Base-by-base conservation (phyloP, 2,329 filamentous ascomycete species). In the Xylariaceae sp. region DNA sequence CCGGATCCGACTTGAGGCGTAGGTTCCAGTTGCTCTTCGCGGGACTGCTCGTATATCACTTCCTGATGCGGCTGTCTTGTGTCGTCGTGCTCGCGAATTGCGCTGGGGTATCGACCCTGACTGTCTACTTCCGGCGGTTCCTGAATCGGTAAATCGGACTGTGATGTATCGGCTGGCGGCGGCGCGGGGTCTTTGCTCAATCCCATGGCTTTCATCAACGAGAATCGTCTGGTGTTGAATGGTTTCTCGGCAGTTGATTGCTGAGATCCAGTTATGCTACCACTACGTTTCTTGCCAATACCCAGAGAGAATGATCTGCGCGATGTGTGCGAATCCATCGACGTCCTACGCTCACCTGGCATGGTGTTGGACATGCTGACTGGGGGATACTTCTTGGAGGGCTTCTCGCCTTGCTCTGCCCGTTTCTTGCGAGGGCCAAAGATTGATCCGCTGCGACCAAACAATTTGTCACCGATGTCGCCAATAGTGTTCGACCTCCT, bases 351-450 rank as follows among this genome's bases (percentile, higher is more conserved):
- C 55, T 82, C 79, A 45, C 81, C 81, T 4, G 84, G 78, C 73
- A 88, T 84, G 1, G 85, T 79, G 63, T 88, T 88, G 62, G 88
- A 84, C 91, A 97, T 95, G 77, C 92, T 96, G 52, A 93, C 89
- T 3, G 93, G 93, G 58, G 93, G 93, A 69, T 97, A 95, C 64
- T 83, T 87, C 72, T 85, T 87, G 56, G 82, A 77, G 63, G 87
- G 86, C 72, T 90, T 85, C 64, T 80, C 76, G 59, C 71, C 64
- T 55, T 71, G 71, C 18, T 71, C 67, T 39, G 68, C 53, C 39
- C 69, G 71, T 67, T 70, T 73, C 69, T 72, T 73, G 48, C 70
- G 71, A 45, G 84, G 81, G n/a, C 88, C 86, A 71, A 94, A 92
- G 60, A 94, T 80, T 7, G 90, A 94, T 11, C 88, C 89, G 65